phyloP scores from a whole-genome alignment of 2,329 filamentous ascomycete species.

The Cladosporium halotolerans region DNA sequence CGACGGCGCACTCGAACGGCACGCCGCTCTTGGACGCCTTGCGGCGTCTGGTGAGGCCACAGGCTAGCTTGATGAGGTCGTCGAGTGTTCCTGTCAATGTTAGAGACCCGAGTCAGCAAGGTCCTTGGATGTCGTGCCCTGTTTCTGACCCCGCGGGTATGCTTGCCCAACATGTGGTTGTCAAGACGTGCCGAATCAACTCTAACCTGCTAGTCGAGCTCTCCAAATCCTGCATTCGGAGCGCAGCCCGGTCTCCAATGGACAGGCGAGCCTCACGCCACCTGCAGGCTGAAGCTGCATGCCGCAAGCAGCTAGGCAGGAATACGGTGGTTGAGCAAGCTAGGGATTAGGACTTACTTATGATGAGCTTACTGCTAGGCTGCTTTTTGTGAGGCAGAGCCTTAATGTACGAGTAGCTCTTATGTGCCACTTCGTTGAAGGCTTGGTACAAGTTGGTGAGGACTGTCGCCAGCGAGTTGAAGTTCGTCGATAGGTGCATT shows the following conservation, averaged over 20 bases:
- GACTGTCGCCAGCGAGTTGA: conserved; percentile 66
- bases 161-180: conserved; percentile 1
- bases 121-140: background rate
- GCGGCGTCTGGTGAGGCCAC: conserved; percentile 55
- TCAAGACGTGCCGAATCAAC: background rate
- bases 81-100: conserved; percentile 53
- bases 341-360: conserved; percentile 37
- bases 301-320: background rate
- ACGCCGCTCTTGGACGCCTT: conserved; percentile 6
- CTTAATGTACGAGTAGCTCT: conserved; percentile 56
- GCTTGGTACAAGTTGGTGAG: conserved; percentile 68
- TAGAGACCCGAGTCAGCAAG: conserved; percentile 1
- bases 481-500: conserved; percentile 74
- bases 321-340: conserved; percentile 4
- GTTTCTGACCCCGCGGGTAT: background rate
- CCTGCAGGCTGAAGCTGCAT: conserved; percentile 2
- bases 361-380: conserved; percentile 56
- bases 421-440: conserved; percentile 72
- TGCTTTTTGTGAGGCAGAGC: conserved; percentile 53
- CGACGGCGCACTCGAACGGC: conserved; percentile 54
- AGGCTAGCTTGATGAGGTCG: conserved; percentile 60
- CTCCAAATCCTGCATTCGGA: conserved; percentile 1
- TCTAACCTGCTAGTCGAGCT: conserved; percentile 4
- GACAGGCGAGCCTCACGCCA: no score
- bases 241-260: background rate